Evolutionary conservation across 306 rosid species (phyloP).

Genomic region (Castanea sativa): DNA sequence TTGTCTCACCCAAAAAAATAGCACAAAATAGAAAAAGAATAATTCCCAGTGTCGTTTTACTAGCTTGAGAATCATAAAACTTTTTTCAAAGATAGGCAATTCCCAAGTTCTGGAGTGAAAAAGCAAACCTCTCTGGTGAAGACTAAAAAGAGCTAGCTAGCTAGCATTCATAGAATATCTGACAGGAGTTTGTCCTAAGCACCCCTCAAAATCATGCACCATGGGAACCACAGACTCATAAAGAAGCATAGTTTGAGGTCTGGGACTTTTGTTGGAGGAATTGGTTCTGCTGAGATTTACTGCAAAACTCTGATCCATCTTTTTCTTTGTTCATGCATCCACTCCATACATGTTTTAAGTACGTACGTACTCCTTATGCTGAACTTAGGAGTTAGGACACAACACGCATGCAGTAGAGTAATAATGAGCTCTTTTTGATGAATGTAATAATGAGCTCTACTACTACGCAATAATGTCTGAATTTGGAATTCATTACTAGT

Average conservation of each 20-base stretch:
- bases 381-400: background rate
- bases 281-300: background rate
- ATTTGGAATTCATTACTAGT: background rate
- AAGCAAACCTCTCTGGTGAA: background rate
- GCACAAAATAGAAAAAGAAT: background rate
- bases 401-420: background rate
- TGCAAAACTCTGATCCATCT: background rate
- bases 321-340: background rate
- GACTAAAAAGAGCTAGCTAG: background rate
- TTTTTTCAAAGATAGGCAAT: background rate
- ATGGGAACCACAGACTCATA: background rate
- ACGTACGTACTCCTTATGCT: background rate
- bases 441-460: background rate
- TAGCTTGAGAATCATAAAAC: background rate
- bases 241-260: background rate
- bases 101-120: background rate
- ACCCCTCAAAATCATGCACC: background rate
- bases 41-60: background rate
- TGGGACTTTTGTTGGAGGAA: background rate
- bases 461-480: background rate
- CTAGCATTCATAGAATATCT: background rate
- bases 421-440: background rate
- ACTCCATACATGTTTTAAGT: background rate
- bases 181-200: background rate
- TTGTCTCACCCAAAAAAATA: background rate